Conservation (phyloP, 208 protist species). For the Acanthamoeba divionensis region DNA sequence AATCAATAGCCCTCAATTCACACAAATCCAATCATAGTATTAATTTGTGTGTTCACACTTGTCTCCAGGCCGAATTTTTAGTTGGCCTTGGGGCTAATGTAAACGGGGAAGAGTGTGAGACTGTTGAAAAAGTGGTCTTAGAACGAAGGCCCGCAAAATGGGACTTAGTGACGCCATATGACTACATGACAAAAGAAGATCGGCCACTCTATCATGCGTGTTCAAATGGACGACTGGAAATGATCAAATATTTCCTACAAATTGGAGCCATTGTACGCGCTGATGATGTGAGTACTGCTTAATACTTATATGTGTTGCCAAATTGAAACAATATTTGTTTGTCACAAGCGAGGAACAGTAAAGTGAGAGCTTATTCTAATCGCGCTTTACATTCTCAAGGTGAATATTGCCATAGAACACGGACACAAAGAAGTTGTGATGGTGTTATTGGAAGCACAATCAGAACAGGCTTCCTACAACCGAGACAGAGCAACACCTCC, state of each 20-base stretch:
- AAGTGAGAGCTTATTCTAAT: no score
- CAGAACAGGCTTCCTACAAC: neutral
- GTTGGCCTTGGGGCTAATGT: constrained; percentile 20
- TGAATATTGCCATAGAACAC: neutral
- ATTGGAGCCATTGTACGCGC: constrained; percentile 30
- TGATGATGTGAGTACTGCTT: constrained; percentile 17
- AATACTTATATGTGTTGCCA: neutral
- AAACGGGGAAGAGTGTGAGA: constrained; percentile 42
- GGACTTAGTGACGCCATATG: constrained; percentile 21
- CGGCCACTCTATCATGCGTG: constrained; percentile 32
- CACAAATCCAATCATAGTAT: neutral
- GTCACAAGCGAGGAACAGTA: no score
- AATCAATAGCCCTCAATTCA: neutral
- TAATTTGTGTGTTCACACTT: neutral
- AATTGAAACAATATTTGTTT: neutral
- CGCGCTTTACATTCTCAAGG: no score
- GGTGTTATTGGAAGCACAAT: neutral
- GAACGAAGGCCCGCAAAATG: constrained; percentile 33
- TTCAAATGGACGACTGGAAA: neutral
- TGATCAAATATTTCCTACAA: constrained; percentile 1
- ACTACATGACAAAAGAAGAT: constrained; percentile 31
- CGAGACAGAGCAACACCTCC: neutral
- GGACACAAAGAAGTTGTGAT: neutral
- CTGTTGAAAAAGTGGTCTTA: constrained; percentile 33
- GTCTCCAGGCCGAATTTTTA: constrained; percentile 6